Evolutionary conservation across 1,284 basidiomycete genomes (phyloP).

Genomic region (Trichosporon sp.): DNA sequence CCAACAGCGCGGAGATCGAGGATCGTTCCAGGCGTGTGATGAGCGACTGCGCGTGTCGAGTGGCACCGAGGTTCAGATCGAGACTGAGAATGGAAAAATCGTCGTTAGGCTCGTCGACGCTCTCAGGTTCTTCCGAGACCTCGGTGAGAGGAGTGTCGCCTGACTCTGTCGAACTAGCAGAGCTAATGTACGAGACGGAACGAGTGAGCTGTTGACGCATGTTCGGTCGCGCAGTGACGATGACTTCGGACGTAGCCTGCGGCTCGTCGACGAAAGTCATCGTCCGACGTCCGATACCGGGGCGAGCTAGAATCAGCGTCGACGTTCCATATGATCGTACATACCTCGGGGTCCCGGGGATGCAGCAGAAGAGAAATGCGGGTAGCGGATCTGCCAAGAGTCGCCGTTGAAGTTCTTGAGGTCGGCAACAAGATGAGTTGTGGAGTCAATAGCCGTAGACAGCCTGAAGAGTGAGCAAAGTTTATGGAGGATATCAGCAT

Average conservation of each 20-base stretch:
- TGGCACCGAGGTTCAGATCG: constrained; percentile 85
- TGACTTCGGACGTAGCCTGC: constrained; percentile 61
- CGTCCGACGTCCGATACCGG: constrained; percentile 56
- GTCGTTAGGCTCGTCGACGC: constrained; percentile 53
- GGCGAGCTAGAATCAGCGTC: constrained; percentile 53
- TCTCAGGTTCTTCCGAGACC: constrained; percentile 27
- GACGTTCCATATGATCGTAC: background rate
- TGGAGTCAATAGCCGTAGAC: constrained; percentile 66
- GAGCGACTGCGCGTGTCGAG: constrained; percentile 67
- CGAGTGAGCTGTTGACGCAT: constrained; percentile 55
- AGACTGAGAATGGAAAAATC: constrained; percentile 83
- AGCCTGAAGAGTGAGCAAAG: constrained; percentile 54
- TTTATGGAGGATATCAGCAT: background rate
- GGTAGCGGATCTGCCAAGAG: constrained; percentile 83
- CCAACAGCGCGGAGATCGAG: constrained; percentile 86
- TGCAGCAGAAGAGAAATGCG: constrained; percentile 51
- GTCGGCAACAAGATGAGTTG: constrained; percentile 65
- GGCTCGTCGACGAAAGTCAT: constrained; percentile 80
- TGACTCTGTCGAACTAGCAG: background rate
- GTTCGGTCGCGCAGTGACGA: constrained; percentile 53
- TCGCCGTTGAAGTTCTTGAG: constrained; percentile 77
- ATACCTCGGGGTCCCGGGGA: constrained; percentile 18
- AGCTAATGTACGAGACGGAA: constrained; percentile 27
- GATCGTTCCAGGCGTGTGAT: constrained; percentile 87
- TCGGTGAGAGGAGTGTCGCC: background rate